Evolutionary conservation across 2,329 filamentous ascomycete genomes (phyloP).

Genomic region (Cadophora sp.): DNA sequence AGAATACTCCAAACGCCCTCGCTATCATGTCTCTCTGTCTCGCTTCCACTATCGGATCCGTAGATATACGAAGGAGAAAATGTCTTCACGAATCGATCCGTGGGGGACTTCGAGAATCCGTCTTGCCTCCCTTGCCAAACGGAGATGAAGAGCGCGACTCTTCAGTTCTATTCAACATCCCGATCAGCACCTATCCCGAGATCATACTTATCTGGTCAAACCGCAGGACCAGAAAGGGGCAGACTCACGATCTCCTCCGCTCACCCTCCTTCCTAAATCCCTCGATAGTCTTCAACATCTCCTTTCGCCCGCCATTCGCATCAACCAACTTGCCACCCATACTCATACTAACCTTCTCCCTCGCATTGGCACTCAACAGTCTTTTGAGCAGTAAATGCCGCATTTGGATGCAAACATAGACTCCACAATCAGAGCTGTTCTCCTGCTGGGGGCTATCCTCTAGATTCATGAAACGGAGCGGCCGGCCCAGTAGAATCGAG

Average conservation of each 20-base stretch:
- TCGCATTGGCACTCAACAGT: conserved; percentile 78
- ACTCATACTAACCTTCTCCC: conserved; percentile 92
- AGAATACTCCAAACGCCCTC: conserved; percentile 17
- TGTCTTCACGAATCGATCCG: conserved; percentile 36
- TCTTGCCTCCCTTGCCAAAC: conserved; percentile 32
- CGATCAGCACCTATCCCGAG: conserved; percentile 12
- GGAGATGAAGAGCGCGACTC: conserved; percentile 34
- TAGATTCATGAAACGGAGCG: conserved; percentile 79
- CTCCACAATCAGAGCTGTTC: conserved; percentile 91
- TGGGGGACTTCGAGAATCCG: conserved; percentile 35
- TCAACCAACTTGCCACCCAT: conserved; percentile 86
- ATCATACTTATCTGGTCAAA: not conserved
- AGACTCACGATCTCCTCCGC: conserved; percentile 77
- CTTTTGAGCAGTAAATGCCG: conserved; percentile 87
- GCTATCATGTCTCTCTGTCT: conserved; percentile 9
- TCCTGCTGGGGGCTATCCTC: conserved; percentile 89
- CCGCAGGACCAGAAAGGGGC: not conserved
- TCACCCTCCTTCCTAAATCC: conserved; percentile 86
- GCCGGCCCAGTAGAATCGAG: conserved; percentile 67
- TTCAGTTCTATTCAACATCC: conserved; percentile 29
- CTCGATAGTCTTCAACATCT: conserved; percentile 91
- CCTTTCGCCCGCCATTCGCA: conserved; percentile 79
- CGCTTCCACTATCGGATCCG: not conserved
- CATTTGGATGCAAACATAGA: conserved; percentile 97
- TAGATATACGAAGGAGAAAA: not conserved